These are phyloP conservation scores for Agaricus sinodeliciosus DNA, from an alignment of 768 basidiomycete genomes.

Conservation along the genomic window DNA sequence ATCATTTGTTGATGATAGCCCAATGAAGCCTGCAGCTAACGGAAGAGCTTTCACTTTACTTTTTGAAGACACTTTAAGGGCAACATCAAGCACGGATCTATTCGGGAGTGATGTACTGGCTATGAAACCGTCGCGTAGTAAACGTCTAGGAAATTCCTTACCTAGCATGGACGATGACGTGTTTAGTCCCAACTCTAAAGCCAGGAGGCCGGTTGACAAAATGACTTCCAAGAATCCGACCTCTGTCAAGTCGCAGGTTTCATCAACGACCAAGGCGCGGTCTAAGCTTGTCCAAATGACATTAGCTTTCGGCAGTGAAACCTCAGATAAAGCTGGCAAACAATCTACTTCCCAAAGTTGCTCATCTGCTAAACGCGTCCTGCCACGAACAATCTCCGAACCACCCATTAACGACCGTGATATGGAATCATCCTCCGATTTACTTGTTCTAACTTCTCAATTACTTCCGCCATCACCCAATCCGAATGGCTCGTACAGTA, in stretches of 20 bases:
- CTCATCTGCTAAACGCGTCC: constrained; percentile 37
- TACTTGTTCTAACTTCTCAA: constrained; percentile 41
- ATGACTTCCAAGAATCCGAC: background rate
- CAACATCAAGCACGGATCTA: constrained; percentile 9
- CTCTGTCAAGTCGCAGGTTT: background rate
- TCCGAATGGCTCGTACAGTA: constrained; percentile 15
- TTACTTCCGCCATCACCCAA: constrained; percentile 52
- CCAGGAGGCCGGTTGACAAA: background rate
- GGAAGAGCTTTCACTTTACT: constrained; percentile 60
- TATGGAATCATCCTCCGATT: constrained; percentile 25
- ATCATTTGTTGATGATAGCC: constrained; percentile 65
- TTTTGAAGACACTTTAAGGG: constrained; percentile 42
- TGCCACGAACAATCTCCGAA: constrained; percentile 27
- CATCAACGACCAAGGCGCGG: constrained; percentile 1
- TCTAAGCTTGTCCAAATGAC: constrained; percentile 7
- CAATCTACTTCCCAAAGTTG: constrained; percentile 5
- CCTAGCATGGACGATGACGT: constrained; percentile 8
- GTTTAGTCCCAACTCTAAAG: background rate
- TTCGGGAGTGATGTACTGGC: constrained; percentile 5
- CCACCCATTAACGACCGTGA: constrained; percentile 15
- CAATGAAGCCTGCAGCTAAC: constrained; percentile 51
- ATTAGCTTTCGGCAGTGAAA: background rate
- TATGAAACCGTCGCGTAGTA: background rate
- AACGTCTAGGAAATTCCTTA: background rate
- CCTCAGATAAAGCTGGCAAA: constrained; percentile 8